phyloP scores from a whole-genome alignment of 2,329 filamentous ascomycete species.

The Teratosphaeria viscida region DNA sequence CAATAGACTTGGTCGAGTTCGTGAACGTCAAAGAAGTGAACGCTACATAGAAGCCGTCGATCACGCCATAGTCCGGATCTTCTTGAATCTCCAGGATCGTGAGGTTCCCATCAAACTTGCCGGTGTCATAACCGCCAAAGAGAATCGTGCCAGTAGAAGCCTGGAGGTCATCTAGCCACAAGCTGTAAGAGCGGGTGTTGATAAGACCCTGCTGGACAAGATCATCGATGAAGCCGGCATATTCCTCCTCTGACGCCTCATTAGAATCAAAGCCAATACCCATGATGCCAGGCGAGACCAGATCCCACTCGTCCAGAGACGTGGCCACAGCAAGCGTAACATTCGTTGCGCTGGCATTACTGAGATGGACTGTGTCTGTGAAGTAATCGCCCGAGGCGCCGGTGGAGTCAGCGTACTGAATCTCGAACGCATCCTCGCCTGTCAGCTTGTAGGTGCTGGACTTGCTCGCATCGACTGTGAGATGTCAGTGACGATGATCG shows the following conservation, averaged over 20 bases:
- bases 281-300: conserved; percentile 50
- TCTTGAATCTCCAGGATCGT: not conserved
- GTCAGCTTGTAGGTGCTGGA: conserved; percentile 66
- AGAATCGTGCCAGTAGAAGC: conserved; percentile 14
- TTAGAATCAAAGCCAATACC: conserved; percentile 75
- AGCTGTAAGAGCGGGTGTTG: conserved; percentile 5
- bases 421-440: conserved; percentile 61
- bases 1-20: not conserved
- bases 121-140: conserved; percentile 10
- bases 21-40: not conserved
- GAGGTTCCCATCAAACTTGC: conserved; percentile 1
- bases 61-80: not conserved
- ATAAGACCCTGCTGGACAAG: conserved; percentile 3
- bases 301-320: conserved; percentile 35
- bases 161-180: conserved; percentile 6
- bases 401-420: conserved; percentile 75
- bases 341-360: conserved; percentile 40
- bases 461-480: conserved; percentile 40
- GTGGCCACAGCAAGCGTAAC: conserved; percentile 62
- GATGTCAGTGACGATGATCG: not conserved
- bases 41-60: not conserved
- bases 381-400: conserved; percentile 70
- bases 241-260: conserved; percentile 58
- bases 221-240: conserved; percentile 23
- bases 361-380: conserved; percentile 58